These are phyloP conservation scores for Silene uniflora DNA, from an alignment of 148 eudicot genomes.

Conservation along the genomic window DNA sequence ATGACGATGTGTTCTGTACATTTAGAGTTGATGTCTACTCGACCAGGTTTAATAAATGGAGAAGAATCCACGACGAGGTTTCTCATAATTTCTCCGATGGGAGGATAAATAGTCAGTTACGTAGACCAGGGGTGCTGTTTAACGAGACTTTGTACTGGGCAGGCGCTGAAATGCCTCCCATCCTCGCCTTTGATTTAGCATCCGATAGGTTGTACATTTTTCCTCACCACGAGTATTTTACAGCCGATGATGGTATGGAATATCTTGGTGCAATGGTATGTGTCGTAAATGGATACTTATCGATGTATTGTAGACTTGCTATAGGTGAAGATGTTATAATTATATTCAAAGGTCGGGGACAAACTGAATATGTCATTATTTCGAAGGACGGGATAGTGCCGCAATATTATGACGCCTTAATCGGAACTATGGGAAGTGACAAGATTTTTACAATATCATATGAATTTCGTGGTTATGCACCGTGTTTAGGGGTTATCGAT, in stretches of 20 bases:
- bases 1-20: background rate
- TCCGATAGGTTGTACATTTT: background rate
- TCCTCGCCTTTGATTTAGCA: constrained; percentile 12
- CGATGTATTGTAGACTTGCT: background rate
- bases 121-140: background rate
- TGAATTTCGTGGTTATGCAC: background rate
- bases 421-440: background rate
- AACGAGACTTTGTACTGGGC: constrained; percentile 1
- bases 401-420: background rate
- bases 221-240: background rate
- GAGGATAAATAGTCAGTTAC: background rate
- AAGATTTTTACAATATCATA: background rate
- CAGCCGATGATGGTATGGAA: background rate
- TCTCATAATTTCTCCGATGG: background rate
- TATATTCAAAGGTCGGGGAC: background rate
- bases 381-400: background rate
- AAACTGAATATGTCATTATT: background rate
- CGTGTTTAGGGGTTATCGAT: background rate
- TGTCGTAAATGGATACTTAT: constrained; percentile 6
- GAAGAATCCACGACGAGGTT: background rate
- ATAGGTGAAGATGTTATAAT: background rate
- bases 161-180: background rate
- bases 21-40: background rate
- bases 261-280: background rate
- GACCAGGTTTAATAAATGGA: background rate